Conservation (phyloP, 1,139 yeast species). For the Keqinozyma sinolaborantium region DNA sequence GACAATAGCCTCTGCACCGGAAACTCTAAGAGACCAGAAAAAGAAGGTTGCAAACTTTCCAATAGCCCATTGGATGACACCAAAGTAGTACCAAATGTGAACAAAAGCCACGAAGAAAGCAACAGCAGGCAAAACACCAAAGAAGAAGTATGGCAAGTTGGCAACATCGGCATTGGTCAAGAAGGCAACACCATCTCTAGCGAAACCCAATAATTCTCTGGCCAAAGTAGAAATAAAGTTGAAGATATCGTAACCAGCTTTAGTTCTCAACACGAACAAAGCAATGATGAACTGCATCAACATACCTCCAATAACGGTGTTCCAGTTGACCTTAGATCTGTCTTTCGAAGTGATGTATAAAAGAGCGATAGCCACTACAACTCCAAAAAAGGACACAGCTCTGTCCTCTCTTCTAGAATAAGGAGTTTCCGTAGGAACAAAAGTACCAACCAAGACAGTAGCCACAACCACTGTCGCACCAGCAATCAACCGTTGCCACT, state of each 20-base stretch:
- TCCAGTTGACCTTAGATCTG: conserved; percentile 51
- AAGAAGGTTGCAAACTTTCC: conserved; percentile 58
- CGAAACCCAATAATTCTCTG: conserved; percentile 57
- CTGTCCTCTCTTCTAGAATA: conserved; percentile 51
- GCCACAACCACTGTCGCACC: conserved; percentile 47
- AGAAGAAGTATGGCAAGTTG: conserved; percentile 47
- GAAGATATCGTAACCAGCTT: conserved; percentile 60
- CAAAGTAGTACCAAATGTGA: conserved; percentile 60
- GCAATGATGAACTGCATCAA: conserved; percentile 62
- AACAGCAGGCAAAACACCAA: conserved; percentile 60
- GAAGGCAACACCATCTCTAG: conserved; percentile 62
- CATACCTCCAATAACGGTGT: conserved; percentile 61
- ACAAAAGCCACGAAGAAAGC: conserved; percentile 64
- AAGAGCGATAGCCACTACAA: conserved; percentile 43
- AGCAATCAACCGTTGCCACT: conserved; percentile 35
- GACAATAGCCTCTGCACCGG: conserved; percentile 68
- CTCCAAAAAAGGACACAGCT: conserved; percentile 59
- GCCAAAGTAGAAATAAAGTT: conserved; percentile 61
- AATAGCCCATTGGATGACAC: conserved; percentile 60
- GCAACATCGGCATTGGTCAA: conserved; percentile 43
- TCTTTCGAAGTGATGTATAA: conserved; percentile 48
- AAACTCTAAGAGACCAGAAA: conserved; percentile 58
- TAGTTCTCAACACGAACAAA: conserved; percentile 58
- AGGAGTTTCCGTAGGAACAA: conserved; percentile 50
- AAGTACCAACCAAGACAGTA: conserved; percentile 52